Evolutionary conservation across 345 rosid genomes (phyloP).

Genomic region (Excoecaria agallocha): DNA sequence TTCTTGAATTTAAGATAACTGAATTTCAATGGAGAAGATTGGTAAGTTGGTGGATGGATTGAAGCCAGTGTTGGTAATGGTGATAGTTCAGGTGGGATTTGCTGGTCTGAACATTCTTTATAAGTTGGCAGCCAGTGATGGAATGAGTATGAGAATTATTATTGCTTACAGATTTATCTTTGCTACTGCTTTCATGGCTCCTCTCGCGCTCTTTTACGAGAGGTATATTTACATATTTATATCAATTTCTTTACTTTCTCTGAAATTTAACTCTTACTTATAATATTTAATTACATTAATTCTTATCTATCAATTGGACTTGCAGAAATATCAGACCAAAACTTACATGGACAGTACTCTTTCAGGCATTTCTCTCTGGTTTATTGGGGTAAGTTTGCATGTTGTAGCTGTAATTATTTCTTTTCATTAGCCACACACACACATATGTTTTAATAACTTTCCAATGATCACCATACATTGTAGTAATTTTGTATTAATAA

Average conservation of each 20-base stretch:
- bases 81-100: conserved; percentile 9
- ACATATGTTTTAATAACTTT: too few relatives aligned
- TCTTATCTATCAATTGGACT: too few relatives aligned
- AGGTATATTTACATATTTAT: neutral
- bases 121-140: conserved; percentile 14
- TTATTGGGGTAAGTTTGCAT: conserved; percentile 19
- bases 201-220: conserved; percentile 17
- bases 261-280: too few relatives aligned
- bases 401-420: too few relatives aligned
- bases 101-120: neutral
- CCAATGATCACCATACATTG: neutral
- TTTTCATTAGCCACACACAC: too few relatives aligned
- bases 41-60: neutral
- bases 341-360: conserved; percentile 9
- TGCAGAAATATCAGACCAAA: neutral
- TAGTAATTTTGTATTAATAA: too few relatives aligned
- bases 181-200: conserved; percentile 16
- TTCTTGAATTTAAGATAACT: too few relatives aligned
- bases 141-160: conserved; percentile 10
- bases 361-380: conserved; percentile 17
- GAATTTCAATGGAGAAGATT: neutral
- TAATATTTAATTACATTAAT: too few relatives aligned
- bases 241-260: too few relatives aligned
- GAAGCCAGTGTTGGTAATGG: conserved; percentile 13
- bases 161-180: conserved; percentile 15